Base-by-base conservation (phyloP, 2,329 filamentous ascomycete species). In the Colletotrichum kahawae region DNA sequence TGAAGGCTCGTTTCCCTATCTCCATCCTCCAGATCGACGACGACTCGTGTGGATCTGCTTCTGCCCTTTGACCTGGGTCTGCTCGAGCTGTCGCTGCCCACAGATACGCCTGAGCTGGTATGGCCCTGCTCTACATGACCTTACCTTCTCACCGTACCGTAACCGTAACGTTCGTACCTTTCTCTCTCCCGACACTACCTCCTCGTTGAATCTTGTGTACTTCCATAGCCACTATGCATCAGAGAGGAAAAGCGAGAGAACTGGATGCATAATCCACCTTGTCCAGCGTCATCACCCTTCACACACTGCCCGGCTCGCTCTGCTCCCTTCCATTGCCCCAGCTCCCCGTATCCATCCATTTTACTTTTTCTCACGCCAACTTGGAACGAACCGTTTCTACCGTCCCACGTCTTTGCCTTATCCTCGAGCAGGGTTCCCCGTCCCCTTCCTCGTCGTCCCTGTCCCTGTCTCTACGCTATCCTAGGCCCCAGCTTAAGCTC, bases 321-420 rank as follows among this genome's bases (percentile, higher is more conserved):
- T 62, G 18, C 57, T 56, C 21, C 56, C 13, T 63, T 75, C 59
- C 72, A 64, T 72, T 72, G 72, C 59, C 62, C 72, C 29, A 51
- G 38, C 56, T 43, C 48, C 34, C 48, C 48, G 71, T 71, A 31
- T 71, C 62, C 57, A 24, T 63, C 38, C 73, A 73, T 67, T 68
- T 75, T 75, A 67, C 69, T 68, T 75, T 75, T 75, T 64, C 56
- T 36, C 38, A 71, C 70, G 64, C 43, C 36, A 48, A 75, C 69
- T 68, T 75, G 69, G 73, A 75, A 75, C 69, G 73, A 75, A 75
- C 73, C 69, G 73, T 75, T 75, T 75, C 43, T 60, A 51, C 73
- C 73, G 73, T 75, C 73, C 73, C 73, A 75, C 69, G 34, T 75
- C 69, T 73, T 73, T 68, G 36, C 73, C 69, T 72, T 75, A 75